Percentiles rank a stretch among this genome's conserved stretches.
phyloP scores from a whole-genome alignment of 805 yeast species.

The Pichia manshurica region DNA sequence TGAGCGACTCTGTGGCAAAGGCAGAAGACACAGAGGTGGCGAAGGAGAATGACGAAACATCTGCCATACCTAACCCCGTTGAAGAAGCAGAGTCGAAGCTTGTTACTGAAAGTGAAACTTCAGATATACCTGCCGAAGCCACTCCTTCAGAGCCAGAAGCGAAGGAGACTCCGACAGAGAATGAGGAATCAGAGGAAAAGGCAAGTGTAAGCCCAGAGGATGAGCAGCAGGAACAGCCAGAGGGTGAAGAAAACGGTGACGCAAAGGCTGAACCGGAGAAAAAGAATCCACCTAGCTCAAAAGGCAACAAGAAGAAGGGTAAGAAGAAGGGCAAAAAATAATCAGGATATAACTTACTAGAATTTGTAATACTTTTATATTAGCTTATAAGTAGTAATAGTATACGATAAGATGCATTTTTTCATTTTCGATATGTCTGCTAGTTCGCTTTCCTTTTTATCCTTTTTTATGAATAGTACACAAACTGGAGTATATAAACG shows the following conservation, averaged over 20 bases:
- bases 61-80: no score
- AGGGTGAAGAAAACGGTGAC: constrained; percentile 12
- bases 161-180: neutral
- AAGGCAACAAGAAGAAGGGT: constrained; percentile 30
- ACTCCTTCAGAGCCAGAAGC: neutral
- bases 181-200: neutral
- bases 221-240: neutral
- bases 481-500: no score
- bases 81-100: no score
- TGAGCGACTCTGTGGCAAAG: no score
- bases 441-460: no score
- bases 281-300: neutral
- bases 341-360: neutral
- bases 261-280: neutral
- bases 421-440: neutral
- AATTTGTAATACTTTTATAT: neutral
- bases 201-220: neutral
- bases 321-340: constrained; percentile 27
- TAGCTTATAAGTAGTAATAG: neutral
- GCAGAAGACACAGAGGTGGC: no score
- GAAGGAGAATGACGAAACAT: no score
- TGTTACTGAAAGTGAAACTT: no score
- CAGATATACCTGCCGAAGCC: no score
- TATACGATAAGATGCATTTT: neutral
- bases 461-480: no score